These are phyloP conservation scores for Lyophyllum decastes DNA, from an alignment of 768 basidiomycete genomes.

Conservation along the genomic window DNA sequence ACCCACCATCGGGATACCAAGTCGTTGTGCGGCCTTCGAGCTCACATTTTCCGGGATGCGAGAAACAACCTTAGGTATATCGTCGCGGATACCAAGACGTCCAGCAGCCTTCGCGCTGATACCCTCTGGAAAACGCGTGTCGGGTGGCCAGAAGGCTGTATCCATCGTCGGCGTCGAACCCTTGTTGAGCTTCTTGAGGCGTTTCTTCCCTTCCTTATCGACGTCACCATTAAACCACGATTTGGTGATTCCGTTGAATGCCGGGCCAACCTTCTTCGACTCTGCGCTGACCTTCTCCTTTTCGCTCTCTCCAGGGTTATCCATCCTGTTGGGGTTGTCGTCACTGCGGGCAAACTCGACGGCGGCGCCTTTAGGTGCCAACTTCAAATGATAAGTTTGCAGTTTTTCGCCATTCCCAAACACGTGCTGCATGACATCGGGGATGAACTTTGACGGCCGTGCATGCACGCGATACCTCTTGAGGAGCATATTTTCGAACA, in stretches of 20 bases:
- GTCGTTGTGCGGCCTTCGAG: conserved; percentile 37
- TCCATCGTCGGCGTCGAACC: conserved; percentile 20
- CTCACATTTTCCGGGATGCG: conserved; percentile 28
- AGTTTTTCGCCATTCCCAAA: conserved; percentile 56
- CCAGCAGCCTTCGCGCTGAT: conserved; percentile 25
- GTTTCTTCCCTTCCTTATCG: conserved; percentile 34
- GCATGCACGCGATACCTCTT: conserved; percentile 52
- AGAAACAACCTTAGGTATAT: conserved; percentile 19
- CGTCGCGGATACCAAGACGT: conserved; percentile 24
- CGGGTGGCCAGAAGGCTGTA: conserved; percentile 16
- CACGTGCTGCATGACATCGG: conserved; percentile 40
- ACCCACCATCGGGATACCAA: conserved; percentile 30
- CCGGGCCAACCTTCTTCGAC: conserved; percentile 29
- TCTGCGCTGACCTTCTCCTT: conserved; percentile 22
- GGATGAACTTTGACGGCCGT: conserved; percentile 52
- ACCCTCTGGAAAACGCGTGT: conserved; percentile 25
- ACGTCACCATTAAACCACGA: conserved; percentile 39
- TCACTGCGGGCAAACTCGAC: neutral
- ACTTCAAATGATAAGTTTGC: conserved; percentile 52
- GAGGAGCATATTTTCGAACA: conserved; percentile 62
- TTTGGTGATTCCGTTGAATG: conserved; percentile 21
- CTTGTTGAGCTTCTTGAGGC: conserved; percentile 21
- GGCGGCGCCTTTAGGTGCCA: conserved; percentile 44
- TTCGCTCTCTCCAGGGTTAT: conserved; percentile 15
- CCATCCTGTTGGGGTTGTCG: neutral